phyloP scores from a whole-genome alignment of 1,139 yeast genomes.

The Yamadazyma aaseri region DNA sequence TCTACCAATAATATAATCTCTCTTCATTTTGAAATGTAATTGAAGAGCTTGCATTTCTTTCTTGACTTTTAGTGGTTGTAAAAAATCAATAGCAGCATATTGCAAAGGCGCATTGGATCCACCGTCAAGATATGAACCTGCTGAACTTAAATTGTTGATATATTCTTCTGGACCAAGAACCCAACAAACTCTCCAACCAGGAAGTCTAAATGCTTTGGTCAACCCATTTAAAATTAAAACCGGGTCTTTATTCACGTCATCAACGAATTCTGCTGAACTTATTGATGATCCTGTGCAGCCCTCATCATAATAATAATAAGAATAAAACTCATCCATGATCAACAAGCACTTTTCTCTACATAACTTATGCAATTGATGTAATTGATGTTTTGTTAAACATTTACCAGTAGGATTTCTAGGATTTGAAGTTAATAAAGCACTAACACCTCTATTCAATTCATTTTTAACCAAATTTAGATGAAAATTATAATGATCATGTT shows the following conservation, averaged over 20 bases:
- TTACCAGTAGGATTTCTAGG: slow-evolving; percentile 71
- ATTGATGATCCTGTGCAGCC: slow-evolving; percentile 57
- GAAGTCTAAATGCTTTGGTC: slow-evolving; percentile 64
- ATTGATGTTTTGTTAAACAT: slow-evolving; percentile 52
- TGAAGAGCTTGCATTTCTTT: slow-evolving; percentile 63
- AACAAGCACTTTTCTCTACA: slow-evolving; percentile 58
- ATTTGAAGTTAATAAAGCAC: slow-evolving; percentile 60
- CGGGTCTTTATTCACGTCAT: slow-evolving; percentile 61
- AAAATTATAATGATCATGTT: slow-evolving; percentile 58
- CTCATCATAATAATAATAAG: slow-evolving; percentile 62
- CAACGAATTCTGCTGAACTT: slow-evolving; percentile 54
- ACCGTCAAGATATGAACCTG: slow-evolving; percentile 66
- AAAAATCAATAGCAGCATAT: slow-evolving; percentile 58
- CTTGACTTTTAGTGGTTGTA: slow-evolving; percentile 51
- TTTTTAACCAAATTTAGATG: slow-evolving; percentile 55
- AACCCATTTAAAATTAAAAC: slow-evolving; percentile 64
- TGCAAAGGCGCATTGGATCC: slow-evolving; percentile 69
- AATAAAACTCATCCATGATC: slow-evolving; percentile 69
- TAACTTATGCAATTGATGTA: slow-evolving; percentile 52
- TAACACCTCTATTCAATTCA: slow-evolving; percentile 61
- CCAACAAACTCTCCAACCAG: slow-evolving; percentile 75
- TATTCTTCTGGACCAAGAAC: slow-evolving; percentile 66
- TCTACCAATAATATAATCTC: slow-evolving; percentile 57
- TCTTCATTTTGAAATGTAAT: slow-evolving; percentile 57
- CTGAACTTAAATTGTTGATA: slow-evolving; percentile 56